Conservation (phyloP, 441 rosid genomes). For the Codiaeum variegatum region DNA sequence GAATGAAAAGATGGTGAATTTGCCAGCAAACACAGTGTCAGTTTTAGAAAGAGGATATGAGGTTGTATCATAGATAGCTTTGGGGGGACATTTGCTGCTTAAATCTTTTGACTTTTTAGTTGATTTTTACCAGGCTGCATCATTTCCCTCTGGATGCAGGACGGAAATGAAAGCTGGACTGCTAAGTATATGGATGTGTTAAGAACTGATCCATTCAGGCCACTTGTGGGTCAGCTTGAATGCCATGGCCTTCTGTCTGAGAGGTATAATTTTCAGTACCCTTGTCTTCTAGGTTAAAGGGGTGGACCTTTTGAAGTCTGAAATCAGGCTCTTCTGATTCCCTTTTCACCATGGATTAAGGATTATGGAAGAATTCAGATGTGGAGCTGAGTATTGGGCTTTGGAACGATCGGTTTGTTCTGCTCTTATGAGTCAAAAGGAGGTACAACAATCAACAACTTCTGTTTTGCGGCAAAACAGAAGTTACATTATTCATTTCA, state of each 20-base stretch:
- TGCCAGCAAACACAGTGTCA: slow-evolving; percentile 29
- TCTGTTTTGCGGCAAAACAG: slow-evolving; percentile 7
- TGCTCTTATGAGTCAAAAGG: slow-evolving; percentile 43
- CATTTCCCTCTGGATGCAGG: slow-evolving; percentile 34
- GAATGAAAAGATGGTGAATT: slow-evolving; percentile 60
- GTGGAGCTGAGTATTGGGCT: slow-evolving; percentile 81
- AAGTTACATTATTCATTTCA: not conserved
- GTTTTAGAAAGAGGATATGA: slow-evolving; percentile 28
- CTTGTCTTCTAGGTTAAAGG: slow-evolving; percentile 8
- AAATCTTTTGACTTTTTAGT: slow-evolving; percentile 17
- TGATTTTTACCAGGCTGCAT: slow-evolving; percentile 21
- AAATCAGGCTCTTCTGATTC: slow-evolving; percentile 8
- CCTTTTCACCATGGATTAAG: slow-evolving; percentile 34
- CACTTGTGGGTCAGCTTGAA: slow-evolving; percentile 54
- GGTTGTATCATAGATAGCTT: slow-evolving; percentile 25
- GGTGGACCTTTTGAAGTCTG: not conserved
- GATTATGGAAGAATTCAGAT: slow-evolving; percentile 57
- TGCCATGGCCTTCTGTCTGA: slow-evolving; percentile 52
- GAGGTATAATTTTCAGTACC: slow-evolving; percentile 35
- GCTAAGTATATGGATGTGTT: slow-evolving; percentile 30
- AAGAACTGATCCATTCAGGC: slow-evolving; percentile 48
- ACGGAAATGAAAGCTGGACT: slow-evolving; percentile 27
- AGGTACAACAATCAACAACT: slow-evolving; percentile 34
- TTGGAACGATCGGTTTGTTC: slow-evolving; percentile 81
- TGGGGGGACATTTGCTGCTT: slow-evolving; percentile 3